A percentile compares a stretch with the other conserved stretches of the same genome.
Evolutionary conservation across 164 flowering plant species (phyloP).

Genomic region (Brasenia schreberi): DNA sequence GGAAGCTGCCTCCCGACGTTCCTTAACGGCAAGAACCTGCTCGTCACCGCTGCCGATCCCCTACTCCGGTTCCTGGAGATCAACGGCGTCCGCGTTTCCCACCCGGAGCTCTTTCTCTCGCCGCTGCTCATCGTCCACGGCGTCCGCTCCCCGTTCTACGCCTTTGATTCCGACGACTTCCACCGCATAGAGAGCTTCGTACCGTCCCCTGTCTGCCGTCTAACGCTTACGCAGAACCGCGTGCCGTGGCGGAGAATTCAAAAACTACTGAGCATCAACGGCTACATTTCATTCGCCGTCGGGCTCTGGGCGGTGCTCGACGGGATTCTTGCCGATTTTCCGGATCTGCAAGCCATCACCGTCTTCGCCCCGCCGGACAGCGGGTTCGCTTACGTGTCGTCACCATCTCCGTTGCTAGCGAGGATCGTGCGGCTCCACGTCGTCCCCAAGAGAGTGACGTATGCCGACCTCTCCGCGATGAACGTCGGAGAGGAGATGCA

Average conservation of each 20-base stretch:
- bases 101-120: slow-evolving; percentile 40
- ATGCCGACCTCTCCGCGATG: slow-evolving; percentile 23
- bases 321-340: slow-evolving; percentile 25
- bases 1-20: slow-evolving; percentile 37
- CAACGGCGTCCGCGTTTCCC: slow-evolving; percentile 35
- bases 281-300: slow-evolving; percentile 42
- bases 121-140: slow-evolving; percentile 40
- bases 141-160: slow-evolving; percentile 33
- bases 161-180: slow-evolving; percentile 8
- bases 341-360: slow-evolving; percentile 25
- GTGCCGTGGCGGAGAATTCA: slow-evolving; percentile 31
- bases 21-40: slow-evolving; percentile 16
- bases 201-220: slow-evolving; percentile 1
- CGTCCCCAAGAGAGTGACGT: slow-evolving; percentile 26
- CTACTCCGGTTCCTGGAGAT: slow-evolving; percentile 25
- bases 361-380: slow-evolving; percentile 38
- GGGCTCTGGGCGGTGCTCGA: slow-evolving; percentile 42
- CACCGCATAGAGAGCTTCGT: slow-evolving; percentile 6
- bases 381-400: slow-evolving; percentile 12
- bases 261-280: slow-evolving; percentile 25
- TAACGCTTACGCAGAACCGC: slow-evolving; percentile 4
- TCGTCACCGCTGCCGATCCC: slow-evolving; percentile 18
- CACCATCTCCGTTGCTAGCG: slow-evolving; percentile 28
- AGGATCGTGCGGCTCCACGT: slow-evolving; percentile 24
- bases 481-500: slow-evolving; percentile 14